These are phyloP conservation scores for grape (Vitis vinifera) DNA, from an alignment of 164 flowering plant species.

Conservation along the genomic window ASM3070453v1 NC_081817.1:25721501-25722000, in stretches of 20 bases:
- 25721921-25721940: too few relatives aligned
- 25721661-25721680: conserved; percentile 3
- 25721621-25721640: conserved; percentile 4
- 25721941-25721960: too few relatives aligned
- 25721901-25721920: too few relatives aligned
- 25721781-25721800: conserved; percentile 3
- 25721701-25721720: conserved; percentile 13
- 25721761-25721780: conserved; percentile 30
- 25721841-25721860: neutral
- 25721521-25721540: conserved; percentile 14
- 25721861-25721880: too few relatives aligned
- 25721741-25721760: conserved; percentile 19
- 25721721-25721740: conserved; percentile 19
- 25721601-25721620: conserved; percentile 7
- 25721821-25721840: neutral
- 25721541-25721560: conserved; percentile 18
- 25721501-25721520: conserved; percentile 11
- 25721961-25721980: too few relatives aligned
- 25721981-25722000: too few relatives aligned
- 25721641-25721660: conserved; percentile 8
- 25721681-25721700: conserved; percentile 10
- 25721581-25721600: conserved; percentile 14
- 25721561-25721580: conserved; percentile 9
- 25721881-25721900: too few relatives aligned
- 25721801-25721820: neutral